These are phyloP conservation scores for Cercospora zeae-maydis DNA, from an alignment of 2,329 filamentous ascomycete genomes.

Conservation along the genomic window DNA sequence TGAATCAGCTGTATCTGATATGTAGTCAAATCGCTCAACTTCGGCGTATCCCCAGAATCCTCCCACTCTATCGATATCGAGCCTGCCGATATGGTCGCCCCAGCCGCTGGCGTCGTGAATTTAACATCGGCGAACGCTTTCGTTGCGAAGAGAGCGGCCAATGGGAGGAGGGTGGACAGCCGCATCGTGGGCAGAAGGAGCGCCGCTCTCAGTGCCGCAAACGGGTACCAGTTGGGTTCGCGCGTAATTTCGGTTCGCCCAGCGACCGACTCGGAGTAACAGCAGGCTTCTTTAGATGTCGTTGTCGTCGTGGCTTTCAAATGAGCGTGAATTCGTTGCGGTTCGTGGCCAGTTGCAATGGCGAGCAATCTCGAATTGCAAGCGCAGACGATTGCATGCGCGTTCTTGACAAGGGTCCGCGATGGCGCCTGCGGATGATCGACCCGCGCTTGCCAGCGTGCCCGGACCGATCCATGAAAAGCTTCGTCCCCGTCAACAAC, in stretches of 20 bases:
- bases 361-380: neutral
- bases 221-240: neutral
- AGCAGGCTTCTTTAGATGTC: neutral
- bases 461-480: neutral
- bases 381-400: neutral
- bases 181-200: slow-evolving; percentile 7
- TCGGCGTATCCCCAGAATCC: slow-evolving; percentile 52
- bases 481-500: neutral
- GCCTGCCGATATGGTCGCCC: slow-evolving; percentile 49
- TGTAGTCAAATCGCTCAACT: slow-evolving; percentile 48
- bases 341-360: neutral
- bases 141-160: slow-evolving; percentile 39
- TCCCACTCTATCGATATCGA: slow-evolving; percentile 56
- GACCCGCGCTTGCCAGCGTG: slow-evolving; percentile 1
- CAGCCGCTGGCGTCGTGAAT: slow-evolving; percentile 53
- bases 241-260: neutral
- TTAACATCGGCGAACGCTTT: slow-evolving; percentile 51
- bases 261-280: neutral
- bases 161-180: slow-evolving; percentile 7
- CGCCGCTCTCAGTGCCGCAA: neutral
- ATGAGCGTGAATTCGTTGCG: neutral
- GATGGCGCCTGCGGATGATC: slow-evolving; percentile 3
- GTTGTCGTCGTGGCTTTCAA: neutral
- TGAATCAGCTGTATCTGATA: slow-evolving; percentile 60
- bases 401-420: slow-evolving; percentile 1